Percentiles rank a stretch among this genome's conserved stretches.
phyloP scores from a whole-genome alignment of 257 asterid species.

The Solanum arcanum region DNA sequence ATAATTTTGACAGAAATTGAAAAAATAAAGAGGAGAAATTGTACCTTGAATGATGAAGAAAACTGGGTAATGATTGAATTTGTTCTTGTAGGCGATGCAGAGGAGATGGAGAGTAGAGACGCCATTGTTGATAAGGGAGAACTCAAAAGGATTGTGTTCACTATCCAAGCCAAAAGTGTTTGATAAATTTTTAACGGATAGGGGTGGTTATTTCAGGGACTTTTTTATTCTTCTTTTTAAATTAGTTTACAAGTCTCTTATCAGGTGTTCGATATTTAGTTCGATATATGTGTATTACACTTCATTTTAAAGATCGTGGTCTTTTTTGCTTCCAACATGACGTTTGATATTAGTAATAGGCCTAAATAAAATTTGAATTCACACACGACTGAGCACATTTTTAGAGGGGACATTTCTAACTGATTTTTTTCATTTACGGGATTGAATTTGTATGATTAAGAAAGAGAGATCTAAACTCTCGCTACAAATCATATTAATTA shows the following conservation, averaged over 20 bases:
- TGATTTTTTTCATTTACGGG: too few species aligned
- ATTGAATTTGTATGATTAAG: too few species aligned
- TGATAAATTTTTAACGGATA: constrained; percentile 1
- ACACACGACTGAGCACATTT: accelerated
- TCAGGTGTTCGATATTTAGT: too few species aligned
- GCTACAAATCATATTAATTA: too few species aligned
- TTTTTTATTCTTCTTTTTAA: neutral
- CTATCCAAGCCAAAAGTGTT: neutral
- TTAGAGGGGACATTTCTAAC: too few species aligned
- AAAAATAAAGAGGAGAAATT: neutral
- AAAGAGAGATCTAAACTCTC: too few species aligned
- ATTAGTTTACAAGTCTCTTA: neutral
- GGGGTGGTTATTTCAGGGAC: neutral
- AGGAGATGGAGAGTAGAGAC: constrained; percentile 42
- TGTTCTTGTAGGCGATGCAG: neutral
- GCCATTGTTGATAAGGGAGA: constrained; percentile 37
- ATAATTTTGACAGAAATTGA: neutral
- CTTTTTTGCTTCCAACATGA: too few species aligned
- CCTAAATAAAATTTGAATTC: too few species aligned
- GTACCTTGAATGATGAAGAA: constrained; percentile 52
- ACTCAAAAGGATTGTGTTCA: neutral
- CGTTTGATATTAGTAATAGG: too few species aligned
- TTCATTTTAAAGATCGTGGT: too few species aligned
- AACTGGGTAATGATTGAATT: neutral
- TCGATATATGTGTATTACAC: accelerated